Percentiles rank a stretch among this genome's conserved stretches.
Evolutionary conservation across 2,329 filamentous ascomycete species (phyloP).

Genomic region (Exophiala lecanii-corni): DNA sequence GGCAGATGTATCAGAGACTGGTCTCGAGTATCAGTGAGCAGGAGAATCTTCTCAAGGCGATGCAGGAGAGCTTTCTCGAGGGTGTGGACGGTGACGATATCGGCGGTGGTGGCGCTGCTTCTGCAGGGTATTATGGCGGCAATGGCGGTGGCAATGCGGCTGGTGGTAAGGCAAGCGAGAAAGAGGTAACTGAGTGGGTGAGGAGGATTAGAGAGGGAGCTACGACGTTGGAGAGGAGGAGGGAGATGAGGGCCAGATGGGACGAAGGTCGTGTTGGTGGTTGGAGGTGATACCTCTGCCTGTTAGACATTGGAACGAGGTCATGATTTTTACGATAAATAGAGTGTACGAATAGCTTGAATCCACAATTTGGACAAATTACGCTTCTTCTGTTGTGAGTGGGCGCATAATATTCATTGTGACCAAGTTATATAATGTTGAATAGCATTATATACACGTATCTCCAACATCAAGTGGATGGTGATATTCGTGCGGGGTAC

Average conservation of each 20-base stretch:
- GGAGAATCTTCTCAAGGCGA: constrained; percentile 69
- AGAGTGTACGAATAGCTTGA: no score
- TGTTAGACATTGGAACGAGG: no score
- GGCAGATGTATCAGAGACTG: constrained; percentile 78
- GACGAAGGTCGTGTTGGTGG: constrained; percentile 93
- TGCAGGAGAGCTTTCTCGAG: constrained; percentile 92
- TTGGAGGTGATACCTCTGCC: constrained; percentile 74
- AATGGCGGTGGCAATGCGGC: neutral
- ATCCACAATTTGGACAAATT: no score
- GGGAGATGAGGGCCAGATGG: constrained; percentile 88
- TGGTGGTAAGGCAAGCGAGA: constrained; percentile 64
- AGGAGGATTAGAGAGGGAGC: constrained; percentile 74
- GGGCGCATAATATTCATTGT: no score
- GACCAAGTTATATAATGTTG: no score
- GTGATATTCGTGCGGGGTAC: no score
- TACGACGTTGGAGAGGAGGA: constrained; percentile 70
- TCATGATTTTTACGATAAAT: no score
- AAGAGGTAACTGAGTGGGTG: constrained; percentile 82
- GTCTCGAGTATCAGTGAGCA: constrained; percentile 75
- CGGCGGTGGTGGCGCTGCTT: constrained; percentile 38
- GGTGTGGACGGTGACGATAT: constrained; percentile 38
- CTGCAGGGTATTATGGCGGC: neutral
- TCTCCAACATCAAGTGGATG: no score
- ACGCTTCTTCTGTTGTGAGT: no score
- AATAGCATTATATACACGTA: no score